phyloP scores from a whole-genome alignment of 352 stramenopile species.

The Saprolegnia parasitica region DNA sequence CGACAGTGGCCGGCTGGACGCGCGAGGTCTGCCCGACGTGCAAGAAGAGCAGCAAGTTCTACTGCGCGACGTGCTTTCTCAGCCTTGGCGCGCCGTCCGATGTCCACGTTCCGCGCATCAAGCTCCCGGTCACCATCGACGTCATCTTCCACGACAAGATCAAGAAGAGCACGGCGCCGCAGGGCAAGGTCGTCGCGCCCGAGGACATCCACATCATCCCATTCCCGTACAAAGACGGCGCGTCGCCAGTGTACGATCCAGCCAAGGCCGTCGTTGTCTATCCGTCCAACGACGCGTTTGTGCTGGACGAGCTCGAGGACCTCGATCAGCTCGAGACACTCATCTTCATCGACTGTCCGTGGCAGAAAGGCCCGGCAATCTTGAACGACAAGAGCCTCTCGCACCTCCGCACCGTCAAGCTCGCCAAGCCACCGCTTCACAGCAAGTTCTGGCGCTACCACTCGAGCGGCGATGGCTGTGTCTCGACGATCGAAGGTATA shows the following conservation, averaged over 20 bases:
- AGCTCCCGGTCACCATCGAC: constrained; percentile 69
- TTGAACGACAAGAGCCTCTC: constrained; percentile 49
- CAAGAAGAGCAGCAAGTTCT: constrained; percentile 83
- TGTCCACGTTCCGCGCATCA: constrained; percentile 47
- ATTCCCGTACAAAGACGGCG: constrained; percentile 11
- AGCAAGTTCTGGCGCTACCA: constrained; percentile 88
- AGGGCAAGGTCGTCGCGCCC: constrained; percentile 72
- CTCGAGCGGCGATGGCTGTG: constrained; percentile 71
- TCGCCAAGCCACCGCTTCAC: constrained; percentile 63
- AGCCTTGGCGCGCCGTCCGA: constrained; percentile 50
- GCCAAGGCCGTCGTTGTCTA: constrained; percentile 74
- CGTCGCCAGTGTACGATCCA: constrained; percentile 45
- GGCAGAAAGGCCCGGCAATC: constrained; percentile 81
- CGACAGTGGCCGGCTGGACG: constrained; percentile 36
- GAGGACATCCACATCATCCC: constrained; percentile 64
- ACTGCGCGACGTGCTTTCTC: constrained; percentile 69
- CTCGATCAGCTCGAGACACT: constrained; percentile 56
- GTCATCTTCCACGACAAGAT: constrained; percentile 87
- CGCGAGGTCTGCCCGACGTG: constrained; percentile 56
- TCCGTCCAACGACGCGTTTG: constrained; percentile 63
- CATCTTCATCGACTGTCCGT: constrained; percentile 85
- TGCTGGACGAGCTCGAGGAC: constrained; percentile 61
- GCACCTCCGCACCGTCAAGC: constrained; percentile 66
- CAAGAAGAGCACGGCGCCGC: constrained; percentile 85
- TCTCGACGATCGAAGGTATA: constrained; percentile 88